phyloP scores from a whole-genome alignment of 148 eudicot species.

The Suaeda aralocaspica region DNA sequence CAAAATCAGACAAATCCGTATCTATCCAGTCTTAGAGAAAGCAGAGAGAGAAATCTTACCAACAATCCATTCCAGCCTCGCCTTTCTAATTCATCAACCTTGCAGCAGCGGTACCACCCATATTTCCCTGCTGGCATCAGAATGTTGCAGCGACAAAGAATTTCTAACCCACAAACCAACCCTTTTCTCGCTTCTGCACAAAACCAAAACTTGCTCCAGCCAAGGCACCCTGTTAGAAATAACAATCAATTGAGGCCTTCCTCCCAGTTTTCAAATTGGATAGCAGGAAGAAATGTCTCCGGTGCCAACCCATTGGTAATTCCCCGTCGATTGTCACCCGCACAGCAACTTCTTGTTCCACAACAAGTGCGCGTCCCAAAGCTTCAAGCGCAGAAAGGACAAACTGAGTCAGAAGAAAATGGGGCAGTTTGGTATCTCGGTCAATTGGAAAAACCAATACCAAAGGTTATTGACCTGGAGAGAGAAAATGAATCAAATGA shows the following conservation, averaged over 20 bases:
- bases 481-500: conserved; percentile 2
- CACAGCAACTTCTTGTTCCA: background rate
- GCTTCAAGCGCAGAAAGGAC: conserved; percentile 6
- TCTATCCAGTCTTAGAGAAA: background rate
- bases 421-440: conserved; percentile 28
- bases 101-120: conserved; percentile 24
- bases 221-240: conserved; percentile 7
- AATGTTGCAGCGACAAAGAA: background rate
- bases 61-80: conserved; percentile 14
- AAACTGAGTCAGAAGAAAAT: conserved; percentile 7
- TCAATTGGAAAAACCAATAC: conserved; percentile 30
- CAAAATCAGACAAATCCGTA: background rate
- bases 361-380: background rate
- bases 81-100: background rate
- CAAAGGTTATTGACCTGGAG: conserved; percentile 19
- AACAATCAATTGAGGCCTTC: background rate
- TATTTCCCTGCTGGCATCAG: conserved; percentile 11
- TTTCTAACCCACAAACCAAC: background rate
- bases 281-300: background rate
- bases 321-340: background rate
- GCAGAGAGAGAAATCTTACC: conserved; percentile 9
- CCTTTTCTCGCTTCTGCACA: conserved; percentile 14
- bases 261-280: background rate
- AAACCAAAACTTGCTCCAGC: background rate
- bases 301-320: background rate